Conservation (phyloP, 2,329 filamentous ascomycete species). For the Calonectria crousiana region DNA sequence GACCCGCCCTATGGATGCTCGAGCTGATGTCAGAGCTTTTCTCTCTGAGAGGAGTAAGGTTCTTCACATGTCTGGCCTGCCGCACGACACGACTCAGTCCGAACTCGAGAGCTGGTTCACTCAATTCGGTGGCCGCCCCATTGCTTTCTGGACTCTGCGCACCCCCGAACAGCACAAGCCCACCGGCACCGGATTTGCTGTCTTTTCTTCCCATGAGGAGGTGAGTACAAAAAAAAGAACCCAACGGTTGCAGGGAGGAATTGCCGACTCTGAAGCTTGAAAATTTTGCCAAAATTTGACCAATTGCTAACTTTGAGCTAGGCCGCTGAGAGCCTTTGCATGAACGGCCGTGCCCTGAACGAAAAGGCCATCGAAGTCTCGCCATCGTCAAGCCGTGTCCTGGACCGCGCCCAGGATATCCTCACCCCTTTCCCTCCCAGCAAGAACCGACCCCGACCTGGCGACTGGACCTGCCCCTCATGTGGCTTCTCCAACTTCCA, state of each 20-base stretch:
- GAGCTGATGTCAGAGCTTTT: conserved; percentile 96
- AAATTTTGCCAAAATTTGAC: background rate
- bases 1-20: conserved; percentile 94
- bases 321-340: conserved; percentile 98
- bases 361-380: conserved; percentile 99
- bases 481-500: conserved; percentile 99
- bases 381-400: conserved; percentile 94
- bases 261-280: background rate
- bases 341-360: conserved; percentile 98
- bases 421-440: conserved; percentile 97
- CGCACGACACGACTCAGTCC: conserved; percentile 98
- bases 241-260: background rate
- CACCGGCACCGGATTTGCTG: conserved; percentile 97
- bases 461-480: conserved; percentile 98
- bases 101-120: conserved; percentile 99
- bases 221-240: conserved; percentile 62
- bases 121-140: conserved; percentile 96
- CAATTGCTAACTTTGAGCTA: conserved; percentile 51
- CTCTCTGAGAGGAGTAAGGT: conserved; percentile 97
- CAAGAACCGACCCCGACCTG: conserved; percentile 96
- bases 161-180: conserved; percentile 99
- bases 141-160: conserved; percentile 98
- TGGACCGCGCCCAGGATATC: conserved; percentile 95
- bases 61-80: conserved; percentile 95
- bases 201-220: conserved; percentile 99